phyloP scores from a whole-genome alignment of 352 stramenopile genomes.

The Globisporangium lucens region DNA sequence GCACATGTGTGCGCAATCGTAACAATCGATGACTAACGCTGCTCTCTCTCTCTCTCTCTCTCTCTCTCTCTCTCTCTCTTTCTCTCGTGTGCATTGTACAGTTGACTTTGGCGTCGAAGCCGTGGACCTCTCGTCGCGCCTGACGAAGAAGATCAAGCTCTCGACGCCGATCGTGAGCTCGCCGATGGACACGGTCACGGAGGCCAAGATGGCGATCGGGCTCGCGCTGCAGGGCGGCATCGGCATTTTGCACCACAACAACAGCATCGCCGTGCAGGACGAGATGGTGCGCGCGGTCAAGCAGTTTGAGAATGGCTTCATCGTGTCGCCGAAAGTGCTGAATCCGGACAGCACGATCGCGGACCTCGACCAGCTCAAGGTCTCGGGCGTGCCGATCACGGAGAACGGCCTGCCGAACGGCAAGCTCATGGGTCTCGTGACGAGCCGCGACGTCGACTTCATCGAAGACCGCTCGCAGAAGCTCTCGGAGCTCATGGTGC shows the following conservation, averaged over 20 bases:
- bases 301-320: slow-evolving; percentile 99
- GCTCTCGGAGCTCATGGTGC: slow-evolving; percentile 77
- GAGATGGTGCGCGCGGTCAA: slow-evolving; percentile 92
- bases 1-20: not conserved
- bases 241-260: slow-evolving; percentile 99
- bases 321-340: slow-evolving; percentile 96
- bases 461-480: slow-evolving; percentile 85
- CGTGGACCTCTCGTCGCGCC: slow-evolving; percentile 88
- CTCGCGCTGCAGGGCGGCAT: slow-evolving; percentile 98
- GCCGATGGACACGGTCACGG: slow-evolving; percentile 99
- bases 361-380: slow-evolving; percentile 93
- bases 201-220: slow-evolving; percentile 97
- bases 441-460: slow-evolving; percentile 97
- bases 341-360: slow-evolving; percentile 89
- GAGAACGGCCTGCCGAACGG: slow-evolving; percentile 93
- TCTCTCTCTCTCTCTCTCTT: not conserved
- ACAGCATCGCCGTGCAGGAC: slow-evolving; percentile 92
- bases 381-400: slow-evolving; percentile 97
- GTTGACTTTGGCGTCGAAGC: slow-evolving; percentile 93
- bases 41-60: no score
- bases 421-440: slow-evolving; percentile 97
- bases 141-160: slow-evolving; percentile 93
- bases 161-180: slow-evolving; percentile 94
- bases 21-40: not conserved
- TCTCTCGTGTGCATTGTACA: slow-evolving; percentile 12